Evolutionary conservation across 331 rosid genomes (phyloP), one percentile per base, ranked within the genome.

Genomic region (Saraca asoca): DNA sequence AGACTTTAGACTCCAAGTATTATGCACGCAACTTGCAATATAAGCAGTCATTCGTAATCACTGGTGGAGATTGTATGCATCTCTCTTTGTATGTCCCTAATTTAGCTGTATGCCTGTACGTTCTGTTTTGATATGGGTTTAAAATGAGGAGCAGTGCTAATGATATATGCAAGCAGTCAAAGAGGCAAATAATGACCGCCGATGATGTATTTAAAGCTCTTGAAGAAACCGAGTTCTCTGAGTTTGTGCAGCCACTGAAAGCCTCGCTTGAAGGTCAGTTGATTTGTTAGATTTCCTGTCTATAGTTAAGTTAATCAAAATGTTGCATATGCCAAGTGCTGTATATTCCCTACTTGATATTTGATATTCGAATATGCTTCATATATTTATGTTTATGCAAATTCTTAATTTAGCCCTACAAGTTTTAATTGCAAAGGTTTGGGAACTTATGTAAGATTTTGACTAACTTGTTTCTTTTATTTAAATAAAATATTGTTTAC

Each of bases 101-200:
- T n/a, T 51, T 38, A 3, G 51, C 2, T 5, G 10, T 46, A 1
- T 42, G 6, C 2, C 2, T 5, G 10, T 46, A 1, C 35, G 6
- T 5, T 13, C 10, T 49, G 12, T 29, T 8, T 5, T 46, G 20
- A n/a, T 29, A 45, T 58, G 19, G 34, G 61, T 24, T 55, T 33
- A 44, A 31, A n/a, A 62, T 66, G 19, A 64, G 66, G 18, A 39
- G 70, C 83, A 93, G 98, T 66, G 95, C 98, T 20, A 90, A 93
- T 71, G 98, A 93, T 73, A 80, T 93, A 43, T 93, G 98, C 79
- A 90, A 59, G 78, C 97, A 90, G 66, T 80, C 94, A 66, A 88
- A 82, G 86, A 85, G 98, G 68, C 98, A 88, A 82, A 93, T 88
- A 5, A 86, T 93, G 12, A 88, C 24, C 58, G 95, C 83, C 51